Conservation (phyloP, 2,329 filamentous ascomycete genomes). For the Nannizzia gypsea region DNA sequence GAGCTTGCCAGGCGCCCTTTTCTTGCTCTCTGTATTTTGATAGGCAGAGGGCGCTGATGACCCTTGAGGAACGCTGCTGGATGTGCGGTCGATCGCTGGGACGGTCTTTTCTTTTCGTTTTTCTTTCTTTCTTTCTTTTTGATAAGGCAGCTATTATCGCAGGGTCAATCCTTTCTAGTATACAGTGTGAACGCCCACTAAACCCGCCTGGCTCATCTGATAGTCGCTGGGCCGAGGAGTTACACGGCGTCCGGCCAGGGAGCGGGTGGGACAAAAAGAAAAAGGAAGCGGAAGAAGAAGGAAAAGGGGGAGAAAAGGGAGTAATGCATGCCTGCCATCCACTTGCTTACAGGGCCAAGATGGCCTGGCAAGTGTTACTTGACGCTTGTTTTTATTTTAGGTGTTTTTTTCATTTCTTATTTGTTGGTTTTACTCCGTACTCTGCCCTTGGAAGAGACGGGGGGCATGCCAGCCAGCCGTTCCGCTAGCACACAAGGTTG, state of each 20-base stretch:
- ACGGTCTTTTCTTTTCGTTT: neutral
- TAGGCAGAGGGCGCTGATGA: neutral
- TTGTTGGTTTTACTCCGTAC: neutral
- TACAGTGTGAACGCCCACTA: neutral
- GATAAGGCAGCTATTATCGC: neutral
- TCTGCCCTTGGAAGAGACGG: neutral
- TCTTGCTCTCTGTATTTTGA: conserved; percentile 3
- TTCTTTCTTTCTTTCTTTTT: too few relatives aligned
- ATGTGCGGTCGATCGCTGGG: neutral
- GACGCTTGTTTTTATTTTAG: neutral
- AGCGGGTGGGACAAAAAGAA: neutral
- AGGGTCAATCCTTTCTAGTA: neutral
- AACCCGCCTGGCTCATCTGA: neutral
- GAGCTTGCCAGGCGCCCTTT: neutral
- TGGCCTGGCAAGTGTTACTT: neutral
- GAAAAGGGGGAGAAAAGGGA: neutral
- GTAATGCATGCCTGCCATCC: neutral
- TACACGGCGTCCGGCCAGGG: neutral
- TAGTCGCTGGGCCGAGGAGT: neutral
- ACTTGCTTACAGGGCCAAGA: neutral
- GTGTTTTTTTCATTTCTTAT: neutral
- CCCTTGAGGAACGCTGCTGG: neutral
- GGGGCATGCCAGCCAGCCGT: neutral
- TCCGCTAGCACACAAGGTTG: conserved; percentile 2
- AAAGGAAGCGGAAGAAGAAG: neutral